These are phyloP conservation scores for Dillenia turbinata DNA, from an alignment of 164 flowering plant genomes.

Conservation along the genomic window DNA sequence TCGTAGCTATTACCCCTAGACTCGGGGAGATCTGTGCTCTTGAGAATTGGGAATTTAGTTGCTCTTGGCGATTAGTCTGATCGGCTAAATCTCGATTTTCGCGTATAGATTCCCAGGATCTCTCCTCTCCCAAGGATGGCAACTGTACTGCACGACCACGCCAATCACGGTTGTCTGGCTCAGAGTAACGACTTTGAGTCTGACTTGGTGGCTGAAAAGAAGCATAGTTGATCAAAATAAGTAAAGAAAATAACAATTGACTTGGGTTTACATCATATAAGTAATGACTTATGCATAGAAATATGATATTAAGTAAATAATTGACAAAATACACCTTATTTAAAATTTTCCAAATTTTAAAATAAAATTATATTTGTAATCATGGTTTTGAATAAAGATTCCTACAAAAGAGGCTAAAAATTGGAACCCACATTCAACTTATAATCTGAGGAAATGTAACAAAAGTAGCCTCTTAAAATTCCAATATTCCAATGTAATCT, in stretches of 20 bases:
- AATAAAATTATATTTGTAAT: no score
- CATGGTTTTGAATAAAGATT: no score
- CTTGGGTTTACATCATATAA: no score
- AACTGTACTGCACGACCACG: constrained; percentile 61
- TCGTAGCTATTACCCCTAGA: constrained; percentile 46
- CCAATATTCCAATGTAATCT: no score
- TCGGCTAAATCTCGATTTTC: constrained; percentile 46
- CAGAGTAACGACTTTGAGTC: constrained; percentile 63
- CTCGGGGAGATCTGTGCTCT: constrained; percentile 51
- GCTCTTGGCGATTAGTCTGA: constrained; percentile 60
- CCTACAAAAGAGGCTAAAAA: no score
- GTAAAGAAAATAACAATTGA: background rate
- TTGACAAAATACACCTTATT: no score
- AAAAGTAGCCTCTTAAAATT: no score
- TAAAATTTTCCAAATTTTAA: no score
- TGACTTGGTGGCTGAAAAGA: constrained; percentile 35
- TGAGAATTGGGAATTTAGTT: constrained; percentile 47
- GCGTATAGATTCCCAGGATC: constrained; percentile 60
- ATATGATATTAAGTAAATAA: no score
- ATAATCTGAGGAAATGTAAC: no score
- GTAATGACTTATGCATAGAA: no score
- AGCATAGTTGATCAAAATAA: background rate
- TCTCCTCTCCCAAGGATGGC: constrained; percentile 55
- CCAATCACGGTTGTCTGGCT: constrained; percentile 94
- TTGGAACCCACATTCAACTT: no score